A percentile compares a stretch with the other conserved stretches of the same genome.
These are phyloP conservation scores for Astragalus membranaceus DNA, from an alignment of 306 rosid genomes.

Conservation along the genomic window DNA sequence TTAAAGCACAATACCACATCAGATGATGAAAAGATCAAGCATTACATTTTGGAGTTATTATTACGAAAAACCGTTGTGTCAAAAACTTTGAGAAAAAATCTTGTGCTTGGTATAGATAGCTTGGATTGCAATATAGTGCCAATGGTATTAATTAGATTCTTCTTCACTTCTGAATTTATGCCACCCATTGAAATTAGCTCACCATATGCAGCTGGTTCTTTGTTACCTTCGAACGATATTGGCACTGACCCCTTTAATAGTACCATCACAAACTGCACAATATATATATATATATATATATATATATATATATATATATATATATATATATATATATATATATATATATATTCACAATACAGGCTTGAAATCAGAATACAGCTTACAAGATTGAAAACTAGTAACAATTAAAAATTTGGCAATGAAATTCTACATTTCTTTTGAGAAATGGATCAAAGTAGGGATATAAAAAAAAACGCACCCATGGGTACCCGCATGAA, in stretches of 20 bases:
- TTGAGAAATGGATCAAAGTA: too few species aligned
- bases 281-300: too few species aligned
- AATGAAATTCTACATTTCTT: too few species aligned
- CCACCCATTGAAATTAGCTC: conserved; percentile 94
- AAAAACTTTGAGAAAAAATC: conserved; percentile 78
- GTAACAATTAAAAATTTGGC: too few species aligned
- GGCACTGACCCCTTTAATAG: conserved; percentile 76
- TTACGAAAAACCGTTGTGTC: conserved; percentile 37
- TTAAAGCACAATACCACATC: too few species aligned
- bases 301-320: too few species aligned
- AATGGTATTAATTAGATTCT: conserved; percentile 49
- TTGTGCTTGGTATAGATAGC: conserved; percentile 49
- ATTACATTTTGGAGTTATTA: conserved; percentile 42
- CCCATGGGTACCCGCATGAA: too few species aligned
- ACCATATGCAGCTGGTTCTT: conserved; percentile 68
- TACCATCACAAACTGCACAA: conserved; percentile 88
- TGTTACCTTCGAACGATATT: conserved; percentile 56
- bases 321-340: too few species aligned
- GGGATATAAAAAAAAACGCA: too few species aligned
- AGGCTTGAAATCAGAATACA: background rate
- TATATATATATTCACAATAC: background rate
- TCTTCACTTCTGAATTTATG: conserved; percentile 64
- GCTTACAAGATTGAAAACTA: background rate
- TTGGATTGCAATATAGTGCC: conserved; percentile 55
- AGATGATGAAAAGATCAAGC: background rate